Base-by-base conservation (phyloP, 2,329 filamentous ascomycete genomes). In the Aspergillus unguis region DNA sequence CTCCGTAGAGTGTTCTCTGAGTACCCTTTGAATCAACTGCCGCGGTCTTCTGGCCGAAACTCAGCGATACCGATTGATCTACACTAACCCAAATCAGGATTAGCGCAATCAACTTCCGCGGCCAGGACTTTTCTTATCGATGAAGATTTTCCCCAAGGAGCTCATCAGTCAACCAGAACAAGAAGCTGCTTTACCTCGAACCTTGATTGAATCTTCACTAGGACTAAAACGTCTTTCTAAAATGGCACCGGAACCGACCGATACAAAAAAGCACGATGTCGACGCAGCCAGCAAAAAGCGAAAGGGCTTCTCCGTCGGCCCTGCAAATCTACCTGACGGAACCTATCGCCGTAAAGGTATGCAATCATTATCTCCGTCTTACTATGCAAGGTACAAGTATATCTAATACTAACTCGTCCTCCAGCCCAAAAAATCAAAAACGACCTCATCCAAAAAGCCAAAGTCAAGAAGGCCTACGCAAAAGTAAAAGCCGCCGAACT, bases 401-500 rank as follows among this genome's bases (percentile, higher is more conserved):
- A 25, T 17, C 49, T 45, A 41, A 47, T 26, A 17, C 29, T 50
- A 26, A 42, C 8, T 17, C 42, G 25, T 11, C 36, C 9, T 33
- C 37, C 64, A 92, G 89, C 88, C 53, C 85, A 89, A 71, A 92
- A 92, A 72, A 94, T 96, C 66, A 97, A 97, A 73, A 82, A 87
- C 59, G 84, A 88, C 60, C 77, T 96, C 51, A 96, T 97, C 64
- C 84, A 91, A 71, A 95, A 94, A 71, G 91, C 92, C 55, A 96
- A 96, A 73, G 80, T 96, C 57, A 94, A 92, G 74, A 95, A 96
- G 72, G 83, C 88, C 38, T 96, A 96, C 68, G 88, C 87, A 58
- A 96, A 96, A 72, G 77, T 96, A 58, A 92, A 92, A 72, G 85
- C 84, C 37, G 75, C 77, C 43, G 78, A 83, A 67, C 70, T 76